Base-by-base conservation (phyloP, 2,329 filamentous ascomycete species). In the Gnomoniopsis sp. region DNA sequence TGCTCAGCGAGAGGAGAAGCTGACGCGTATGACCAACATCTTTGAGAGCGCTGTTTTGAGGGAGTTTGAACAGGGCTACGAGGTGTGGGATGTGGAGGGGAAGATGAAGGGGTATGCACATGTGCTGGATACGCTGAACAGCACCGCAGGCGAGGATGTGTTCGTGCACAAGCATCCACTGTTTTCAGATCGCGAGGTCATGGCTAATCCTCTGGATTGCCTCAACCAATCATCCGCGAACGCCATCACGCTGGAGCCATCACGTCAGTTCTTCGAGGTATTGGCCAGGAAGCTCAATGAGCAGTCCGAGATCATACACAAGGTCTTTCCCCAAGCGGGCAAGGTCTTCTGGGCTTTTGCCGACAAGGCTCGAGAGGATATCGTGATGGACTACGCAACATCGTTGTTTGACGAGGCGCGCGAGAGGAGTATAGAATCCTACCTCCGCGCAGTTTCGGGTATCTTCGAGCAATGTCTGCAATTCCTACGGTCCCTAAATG, bases 1-100 rank as follows among this genome's bases (percentile, higher is more conserved):
- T 79, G 73, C 77, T 50, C 80, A 85, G 65, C 80, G 93, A 47
- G 84, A 89, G 66, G 85, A 89, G 62, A 90, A 88, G 68, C 77
- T 99, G 21, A 78, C 84, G 41, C 83, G 81, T 23, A 92, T 96
- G 82, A 84, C 88, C 64, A 82, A 82, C 41, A 87, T 95, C 60
- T 99, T 99, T 67, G 93, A 98, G 74, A 92, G 88, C 58, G 92
- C 93, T 3, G 93, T 96, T 3, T 76, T 97, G 53, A 84, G 89
- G 51, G 95, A 99, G 71, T 99, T 99, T 65, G 90, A 96, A 72
- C 89, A 95, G 68, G 95, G 91, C 3, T 96, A 96, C 65, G 91
- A 95, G 70, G 87, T 86, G 47, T 90, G 89, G 76, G 93, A 99
- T 71, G 86, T 96, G 55, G 89, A 96, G 64, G 92, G 91, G 2